Conservation (phyloP, 75 land plant species). For the Cupressus sempervirens region DNA sequence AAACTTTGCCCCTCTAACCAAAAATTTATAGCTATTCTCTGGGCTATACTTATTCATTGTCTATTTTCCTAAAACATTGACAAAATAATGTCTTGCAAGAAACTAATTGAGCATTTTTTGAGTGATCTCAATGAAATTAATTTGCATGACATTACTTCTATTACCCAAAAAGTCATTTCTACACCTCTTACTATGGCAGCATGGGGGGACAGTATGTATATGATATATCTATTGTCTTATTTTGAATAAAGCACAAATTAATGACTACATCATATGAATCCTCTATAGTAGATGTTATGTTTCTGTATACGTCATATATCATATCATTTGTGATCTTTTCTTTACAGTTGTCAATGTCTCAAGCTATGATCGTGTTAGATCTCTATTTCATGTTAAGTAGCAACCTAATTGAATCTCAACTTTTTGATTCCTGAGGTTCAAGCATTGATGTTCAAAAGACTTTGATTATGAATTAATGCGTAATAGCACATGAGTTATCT, state of each 20-base stretch:
- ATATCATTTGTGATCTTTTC: neutral
- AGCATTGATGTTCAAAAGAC: neutral
- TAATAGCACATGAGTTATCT: too few relatives aligned
- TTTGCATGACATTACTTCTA: conserved; percentile 56
- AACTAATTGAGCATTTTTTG: conserved; percentile 65
- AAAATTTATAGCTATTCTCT: neutral
- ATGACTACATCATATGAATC: neutral
- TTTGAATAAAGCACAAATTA: neutral
- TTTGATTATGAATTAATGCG: neutral
- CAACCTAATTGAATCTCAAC: neutral
- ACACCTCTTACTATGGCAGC: conserved; percentile 93
- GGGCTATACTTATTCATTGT: neutral
- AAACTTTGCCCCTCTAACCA: neutral
- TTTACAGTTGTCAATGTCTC: conserved; percentile 64
- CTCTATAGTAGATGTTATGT: neutral
- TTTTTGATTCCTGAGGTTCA: neutral
- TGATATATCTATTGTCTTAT: neutral
- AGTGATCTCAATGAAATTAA: conserved; percentile 61
- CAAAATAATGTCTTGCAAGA: conserved; percentile 35
- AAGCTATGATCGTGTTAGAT: conserved; percentile 62
- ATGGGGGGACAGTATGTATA: conserved; percentile 80
- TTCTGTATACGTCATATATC: neutral
- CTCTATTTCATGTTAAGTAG: conserved; percentile 35
- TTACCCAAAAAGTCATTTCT: conserved; percentile 63
- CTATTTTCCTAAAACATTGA: neutral